A percentile compares a stretch with the other conserved stretches of the same genome.
phyloP scores from a whole-genome alignment of 2,329 filamentous ascomycete genomes.

The Arthrobotrys sphaeroides region DNA sequence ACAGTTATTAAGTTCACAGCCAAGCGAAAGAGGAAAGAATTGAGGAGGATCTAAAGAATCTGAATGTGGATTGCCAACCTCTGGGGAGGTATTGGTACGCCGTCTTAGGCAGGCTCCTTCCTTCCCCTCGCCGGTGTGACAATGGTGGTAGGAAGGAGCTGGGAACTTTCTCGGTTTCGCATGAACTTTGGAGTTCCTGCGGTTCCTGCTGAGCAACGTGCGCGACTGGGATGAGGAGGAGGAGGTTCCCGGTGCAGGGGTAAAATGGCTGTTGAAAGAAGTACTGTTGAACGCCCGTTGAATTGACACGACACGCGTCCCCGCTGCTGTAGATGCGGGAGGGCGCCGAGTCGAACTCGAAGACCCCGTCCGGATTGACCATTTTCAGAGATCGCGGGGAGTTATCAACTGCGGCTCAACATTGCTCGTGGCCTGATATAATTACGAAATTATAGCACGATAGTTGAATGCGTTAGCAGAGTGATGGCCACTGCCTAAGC shows the following conservation, averaged over 20 bases:
- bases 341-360: not conserved
- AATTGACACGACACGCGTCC: not conserved
- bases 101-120: slow-evolving; percentile 46
- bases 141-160: slow-evolving; percentile 22
- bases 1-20: not conserved
- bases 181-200: slow-evolving; percentile 19
- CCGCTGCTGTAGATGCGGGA: not conserved
- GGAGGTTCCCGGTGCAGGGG: slow-evolving; percentile 20
- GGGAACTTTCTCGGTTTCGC: not conserved
- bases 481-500: slow-evolving; percentile 24
- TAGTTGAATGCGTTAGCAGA: not conserved
- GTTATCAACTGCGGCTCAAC: slow-evolving; percentile 33
- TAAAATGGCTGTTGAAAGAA: not conserved
- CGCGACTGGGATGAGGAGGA: too few relatives aligned
- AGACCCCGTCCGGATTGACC: not conserved
- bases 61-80: not conserved
- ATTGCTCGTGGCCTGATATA: slow-evolving; percentile 14
- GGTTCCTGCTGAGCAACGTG: slow-evolving; percentile 20
- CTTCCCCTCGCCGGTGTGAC: slow-evolving; percentile 9
- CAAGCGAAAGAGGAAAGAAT: slow-evolving; percentile 40
- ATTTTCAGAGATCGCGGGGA: slow-evolving; percentile 7
- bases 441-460: slow-evolving; percentile 41
- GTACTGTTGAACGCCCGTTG: not conserved
- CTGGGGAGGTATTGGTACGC: slow-evolving; percentile 20
- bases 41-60: slow-evolving; percentile 12